Percentiles rank a stretch among this genome's conserved stretches.
Evolutionary conservation across 1,284 basidiomycete species (phyloP).

Genomic region (Moniliella sp.): DNA sequence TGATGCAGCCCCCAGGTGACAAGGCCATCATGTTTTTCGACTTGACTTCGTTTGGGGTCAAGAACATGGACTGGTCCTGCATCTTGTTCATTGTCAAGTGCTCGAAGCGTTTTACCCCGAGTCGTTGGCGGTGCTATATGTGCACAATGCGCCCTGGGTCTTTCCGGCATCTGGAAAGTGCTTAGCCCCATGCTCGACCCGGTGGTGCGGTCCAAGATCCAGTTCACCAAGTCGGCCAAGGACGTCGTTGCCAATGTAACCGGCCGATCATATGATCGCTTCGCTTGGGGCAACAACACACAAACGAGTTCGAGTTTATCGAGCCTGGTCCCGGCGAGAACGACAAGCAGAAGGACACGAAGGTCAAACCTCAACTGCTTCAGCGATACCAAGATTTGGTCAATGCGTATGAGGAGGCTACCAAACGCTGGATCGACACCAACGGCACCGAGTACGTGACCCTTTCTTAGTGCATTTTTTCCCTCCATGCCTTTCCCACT

Average conservation of each 20-base stretch:
- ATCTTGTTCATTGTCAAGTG: constrained; percentile 23
- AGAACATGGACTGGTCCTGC: constrained; percentile 27
- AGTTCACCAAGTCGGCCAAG: constrained; percentile 1
- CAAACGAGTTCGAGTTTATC: constrained; percentile 5
- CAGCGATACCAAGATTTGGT: constrained; percentile 21
- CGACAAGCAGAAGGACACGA: constrained; percentile 16
- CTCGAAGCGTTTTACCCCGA: constrained; percentile 35
- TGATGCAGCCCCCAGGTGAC: constrained; percentile 30
- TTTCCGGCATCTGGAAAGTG: constrained; percentile 32
- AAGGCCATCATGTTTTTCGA: constrained; percentile 33
- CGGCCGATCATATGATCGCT: neutral
- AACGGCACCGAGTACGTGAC: constrained; percentile 7
- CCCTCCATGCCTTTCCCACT: neutral
- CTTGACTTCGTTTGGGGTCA: constrained; percentile 27
- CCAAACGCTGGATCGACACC: constrained; percentile 24
- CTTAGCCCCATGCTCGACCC: constrained; percentile 18
- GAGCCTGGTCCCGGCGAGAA: constrained; percentile 29
- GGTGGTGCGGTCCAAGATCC: constrained; percentile 11
- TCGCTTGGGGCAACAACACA: neutral
- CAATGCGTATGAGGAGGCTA: constrained; percentile 25
- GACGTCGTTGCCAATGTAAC: neutral
- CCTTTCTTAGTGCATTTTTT: neutral
- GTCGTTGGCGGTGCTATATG: constrained; percentile 30
- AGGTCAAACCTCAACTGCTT: constrained; percentile 19
- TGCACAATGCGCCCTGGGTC: constrained; percentile 36